Evolutionary conservation across 257 asterid genomes (phyloP).

Genomic region (Henckelia pumila): DNA sequence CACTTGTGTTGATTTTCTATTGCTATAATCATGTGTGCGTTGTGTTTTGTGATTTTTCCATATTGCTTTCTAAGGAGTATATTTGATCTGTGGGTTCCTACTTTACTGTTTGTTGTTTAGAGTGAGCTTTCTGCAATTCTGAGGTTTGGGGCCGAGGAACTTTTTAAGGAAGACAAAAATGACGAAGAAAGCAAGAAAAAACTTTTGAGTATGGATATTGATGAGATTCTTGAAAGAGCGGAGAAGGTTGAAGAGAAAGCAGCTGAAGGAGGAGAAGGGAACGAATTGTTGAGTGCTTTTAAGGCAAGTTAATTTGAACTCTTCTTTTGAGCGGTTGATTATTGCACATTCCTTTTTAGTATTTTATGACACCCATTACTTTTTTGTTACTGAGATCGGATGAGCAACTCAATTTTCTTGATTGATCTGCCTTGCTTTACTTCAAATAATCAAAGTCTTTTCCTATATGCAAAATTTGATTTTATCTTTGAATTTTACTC

Average conservation of each 20-base stretch:
- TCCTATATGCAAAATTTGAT: neutral
- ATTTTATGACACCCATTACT: conserved; percentile 6
- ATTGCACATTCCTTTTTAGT: conserved; percentile 9
- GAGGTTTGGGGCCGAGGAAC: conserved; percentile 99
- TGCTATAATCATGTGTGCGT: conserved; percentile 1
- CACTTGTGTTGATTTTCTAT: conserved; percentile 6
- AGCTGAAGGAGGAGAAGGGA: conserved; percentile 68
- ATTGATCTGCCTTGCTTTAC: conserved; percentile 1
- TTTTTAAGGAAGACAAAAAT: conserved; percentile 86
- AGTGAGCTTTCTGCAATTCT: conserved; percentile 97
- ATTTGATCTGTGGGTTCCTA: neutral
- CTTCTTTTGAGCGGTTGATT: conserved; percentile 11
- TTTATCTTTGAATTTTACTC: conserved; percentile 11
- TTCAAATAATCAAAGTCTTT: neutral
- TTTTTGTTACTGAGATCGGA: conserved; percentile 8
- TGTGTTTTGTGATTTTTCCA: neutral
- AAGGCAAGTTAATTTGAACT: conserved; percentile 49
- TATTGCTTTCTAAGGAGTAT: neutral
- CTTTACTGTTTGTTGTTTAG: conserved; percentile 38
- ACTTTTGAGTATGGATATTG: conserved; percentile 93
- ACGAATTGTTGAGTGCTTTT: conserved; percentile 84
- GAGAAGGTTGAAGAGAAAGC: conserved; percentile 95
- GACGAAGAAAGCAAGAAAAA: conserved; percentile 95
- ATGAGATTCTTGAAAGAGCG: conserved; percentile 98
- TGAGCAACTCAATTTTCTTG: conserved; percentile 2